Evolutionary conservation across 2,329 filamentous ascomycete genomes (phyloP).

Genomic region (Blastomyces gilchristii): DNA sequence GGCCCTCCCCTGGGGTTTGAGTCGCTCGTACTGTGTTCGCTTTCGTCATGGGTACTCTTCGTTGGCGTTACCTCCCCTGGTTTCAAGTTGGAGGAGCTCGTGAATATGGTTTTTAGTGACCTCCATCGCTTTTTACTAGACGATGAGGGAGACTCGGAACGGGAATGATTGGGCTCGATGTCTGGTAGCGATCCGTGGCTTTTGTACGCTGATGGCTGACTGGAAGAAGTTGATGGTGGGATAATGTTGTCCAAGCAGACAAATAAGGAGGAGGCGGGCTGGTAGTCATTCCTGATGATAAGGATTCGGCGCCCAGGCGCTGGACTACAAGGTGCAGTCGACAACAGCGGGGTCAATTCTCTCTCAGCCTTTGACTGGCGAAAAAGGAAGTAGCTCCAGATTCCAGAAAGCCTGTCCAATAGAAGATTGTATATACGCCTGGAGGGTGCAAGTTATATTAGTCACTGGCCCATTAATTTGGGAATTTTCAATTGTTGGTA

Average conservation of each 20-base stretch:
- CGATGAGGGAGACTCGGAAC: slow-evolving; percentile 18
- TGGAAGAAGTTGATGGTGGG: slow-evolving; percentile 26
- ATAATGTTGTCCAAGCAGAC: slow-evolving; percentile 32
- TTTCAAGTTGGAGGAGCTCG: slow-evolving; percentile 35
- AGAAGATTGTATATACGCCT: slow-evolving; percentile 62
- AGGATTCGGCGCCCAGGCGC: slow-evolving; percentile 77
- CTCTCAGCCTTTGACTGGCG: slow-evolving; percentile 57
- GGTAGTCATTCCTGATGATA: slow-evolving; percentile 73
- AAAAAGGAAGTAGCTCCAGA: slow-evolving; percentile 72
- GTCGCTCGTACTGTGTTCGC: slow-evolving; percentile 17
- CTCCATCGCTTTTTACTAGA: slow-evolving; percentile 40
- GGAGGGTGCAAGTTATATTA: background rate
- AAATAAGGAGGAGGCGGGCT: slow-evolving; percentile 44
- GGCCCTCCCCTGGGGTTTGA: background rate
- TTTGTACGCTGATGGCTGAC: slow-evolving; percentile 21
- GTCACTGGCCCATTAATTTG: slow-evolving; percentile 16
- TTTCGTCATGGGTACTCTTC: slow-evolving; percentile 30
- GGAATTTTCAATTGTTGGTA: slow-evolving; percentile 17
- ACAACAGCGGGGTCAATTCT: slow-evolving; percentile 49
- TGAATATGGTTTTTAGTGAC: slow-evolving; percentile 42
- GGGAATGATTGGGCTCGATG: slow-evolving; percentile 15
- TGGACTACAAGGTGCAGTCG: slow-evolving; percentile 71
- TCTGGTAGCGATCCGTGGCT: slow-evolving; percentile 27
- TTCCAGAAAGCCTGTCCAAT: slow-evolving; percentile 56
- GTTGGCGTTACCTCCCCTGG: slow-evolving; percentile 34